Evolutionary conservation across 192 early-diverging fungal genomes (phyloP).

Genomic region (Irineochytrium annulatum): DNA sequence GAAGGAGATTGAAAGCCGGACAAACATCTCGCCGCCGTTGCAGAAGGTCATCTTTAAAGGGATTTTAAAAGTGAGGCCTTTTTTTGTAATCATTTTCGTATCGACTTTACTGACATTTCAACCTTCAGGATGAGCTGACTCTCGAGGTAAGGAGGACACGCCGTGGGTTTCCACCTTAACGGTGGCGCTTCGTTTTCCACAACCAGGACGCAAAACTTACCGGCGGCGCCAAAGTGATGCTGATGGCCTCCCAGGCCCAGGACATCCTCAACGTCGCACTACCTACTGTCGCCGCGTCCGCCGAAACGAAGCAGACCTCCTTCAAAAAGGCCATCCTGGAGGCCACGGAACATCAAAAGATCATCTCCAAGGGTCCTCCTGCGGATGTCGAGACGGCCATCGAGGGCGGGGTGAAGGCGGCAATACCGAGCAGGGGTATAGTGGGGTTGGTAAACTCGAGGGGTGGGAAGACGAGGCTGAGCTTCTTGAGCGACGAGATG

Average conservation of each 20-base stretch:
- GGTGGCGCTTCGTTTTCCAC: too few relatives aligned
- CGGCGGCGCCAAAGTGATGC: conserved; percentile 11
- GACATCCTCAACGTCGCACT: conserved; percentile 9
- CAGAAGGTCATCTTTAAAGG: too few relatives aligned
- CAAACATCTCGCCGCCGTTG: too few relatives aligned
- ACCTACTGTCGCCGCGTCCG: background rate
- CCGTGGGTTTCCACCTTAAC: too few relatives aligned
- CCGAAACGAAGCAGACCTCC: background rate
- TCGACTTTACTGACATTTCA: too few relatives aligned
- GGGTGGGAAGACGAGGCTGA: conserved; percentile 21
- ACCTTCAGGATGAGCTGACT: too few relatives aligned
- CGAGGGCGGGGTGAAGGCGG: background rate
- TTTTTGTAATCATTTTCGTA: too few relatives aligned
- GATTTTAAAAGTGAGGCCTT: too few relatives aligned
- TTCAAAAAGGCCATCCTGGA: conserved; percentile 11
- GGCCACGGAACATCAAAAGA: conserved; percentile 18
- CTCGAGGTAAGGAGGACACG: too few relatives aligned
- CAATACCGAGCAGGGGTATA: background rate
- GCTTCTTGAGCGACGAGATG: conserved; percentile 13
- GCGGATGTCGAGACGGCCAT: conserved; percentile 12
- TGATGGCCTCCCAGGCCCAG: conserved; percentile 19
- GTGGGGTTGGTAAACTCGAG: background rate
- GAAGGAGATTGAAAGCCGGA: too few relatives aligned
- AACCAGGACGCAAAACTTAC: conserved; percentile 9
- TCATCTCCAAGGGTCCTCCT: conserved; percentile 13